These are phyloP conservation scores for Penicillium sp. DNA, from an alignment of 2,329 filamentous ascomycete genomes.

Conservation along the genomic window DNA sequence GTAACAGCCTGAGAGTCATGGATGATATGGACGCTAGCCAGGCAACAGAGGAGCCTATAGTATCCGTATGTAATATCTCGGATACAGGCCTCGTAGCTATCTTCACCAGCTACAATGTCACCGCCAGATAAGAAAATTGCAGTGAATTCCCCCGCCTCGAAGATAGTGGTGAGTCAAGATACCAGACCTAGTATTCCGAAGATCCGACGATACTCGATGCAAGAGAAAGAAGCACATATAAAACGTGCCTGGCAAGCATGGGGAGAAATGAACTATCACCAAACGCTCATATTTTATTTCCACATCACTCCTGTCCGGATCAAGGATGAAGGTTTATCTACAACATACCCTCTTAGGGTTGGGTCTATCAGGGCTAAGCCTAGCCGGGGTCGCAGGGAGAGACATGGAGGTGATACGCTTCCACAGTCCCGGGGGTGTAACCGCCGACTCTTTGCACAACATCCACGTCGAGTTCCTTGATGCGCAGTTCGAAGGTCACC, in stretches of 20 bases:
- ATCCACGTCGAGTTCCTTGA: slow-evolving; percentile 47
- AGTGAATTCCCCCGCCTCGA: not conserved
- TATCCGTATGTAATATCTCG: not conserved
- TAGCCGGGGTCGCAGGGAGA: slow-evolving; percentile 5
- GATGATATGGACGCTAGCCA: not conserved
- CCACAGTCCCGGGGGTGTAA: slow-evolving; percentile 36
- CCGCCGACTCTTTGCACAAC: slow-evolving; percentile 49
- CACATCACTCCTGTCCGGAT: not conserved
- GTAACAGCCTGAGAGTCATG: not conserved
- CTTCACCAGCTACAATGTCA: not conserved
- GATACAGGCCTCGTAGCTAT: not conserved
- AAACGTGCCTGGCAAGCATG: not conserved
- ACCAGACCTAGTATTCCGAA: not conserved
- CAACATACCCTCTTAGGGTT: slow-evolving; percentile 9
- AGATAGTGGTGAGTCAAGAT: not conserved
- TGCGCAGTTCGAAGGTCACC: slow-evolving; percentile 44
- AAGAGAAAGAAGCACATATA: not conserved
- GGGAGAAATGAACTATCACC: not conserved
- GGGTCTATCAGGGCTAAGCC: slow-evolving; percentile 6
- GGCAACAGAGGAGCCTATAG: not conserved
- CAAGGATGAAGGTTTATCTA: slow-evolving; percentile 7
- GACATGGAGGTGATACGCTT: slow-evolving; percentile 21
- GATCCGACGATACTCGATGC: not conserved
- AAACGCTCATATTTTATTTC: not conserved
- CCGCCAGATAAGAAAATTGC: not conserved